These are phyloP conservation scores for Lathyrus tuberosus DNA, from an alignment of 306 rosid genomes.

Conservation along the genomic window DNA sequence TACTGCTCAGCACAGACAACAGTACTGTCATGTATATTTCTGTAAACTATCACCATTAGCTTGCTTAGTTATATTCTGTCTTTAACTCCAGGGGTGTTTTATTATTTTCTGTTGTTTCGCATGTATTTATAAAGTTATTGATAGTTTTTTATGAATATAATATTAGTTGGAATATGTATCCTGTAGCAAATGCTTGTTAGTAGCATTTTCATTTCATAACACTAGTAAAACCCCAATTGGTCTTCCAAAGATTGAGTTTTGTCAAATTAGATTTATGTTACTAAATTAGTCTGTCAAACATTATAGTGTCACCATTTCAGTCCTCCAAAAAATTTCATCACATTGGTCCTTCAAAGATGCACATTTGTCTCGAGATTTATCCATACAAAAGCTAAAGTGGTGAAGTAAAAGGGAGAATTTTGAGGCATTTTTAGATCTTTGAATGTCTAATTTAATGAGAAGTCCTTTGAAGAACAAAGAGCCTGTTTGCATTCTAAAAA, in stretches of 20 bases:
- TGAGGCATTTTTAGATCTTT: not conserved
- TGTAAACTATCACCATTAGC: constrained; percentile 35
- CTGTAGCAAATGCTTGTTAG: constrained; percentile 18
- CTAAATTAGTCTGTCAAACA: not conserved
- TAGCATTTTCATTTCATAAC: constrained; percentile 14
- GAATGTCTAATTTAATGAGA: not conserved
- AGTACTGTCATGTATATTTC: constrained; percentile 89
- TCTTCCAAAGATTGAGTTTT: not conserved
- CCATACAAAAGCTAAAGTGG: too few relatives aligned
- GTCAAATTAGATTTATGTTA: not conserved
- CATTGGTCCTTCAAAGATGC: constrained; percentile 1
- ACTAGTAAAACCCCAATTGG: constrained; percentile 12
- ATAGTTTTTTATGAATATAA: constrained; percentile 30
- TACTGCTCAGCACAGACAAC: constrained; percentile 87
- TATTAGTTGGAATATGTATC: constrained; percentile 26
- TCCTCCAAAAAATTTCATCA: not conserved
- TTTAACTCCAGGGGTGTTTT: not conserved
- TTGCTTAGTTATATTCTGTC: constrained; percentile 26
- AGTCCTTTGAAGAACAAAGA: not conserved
- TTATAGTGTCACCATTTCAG: constrained; percentile 6
- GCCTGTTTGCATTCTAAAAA: not conserved
- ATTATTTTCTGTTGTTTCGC: constrained; percentile 30
- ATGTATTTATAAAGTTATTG: constrained; percentile 2
- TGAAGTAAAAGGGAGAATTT: not conserved
- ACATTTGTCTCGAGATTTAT: not conserved